A percentile compares a stretch with the other conserved stretches of the same genome.
These are phyloP conservation scores for Globisporangium splendens DNA, from an alignment of 352 stramenopile species.

Conservation along the genomic window DNA sequence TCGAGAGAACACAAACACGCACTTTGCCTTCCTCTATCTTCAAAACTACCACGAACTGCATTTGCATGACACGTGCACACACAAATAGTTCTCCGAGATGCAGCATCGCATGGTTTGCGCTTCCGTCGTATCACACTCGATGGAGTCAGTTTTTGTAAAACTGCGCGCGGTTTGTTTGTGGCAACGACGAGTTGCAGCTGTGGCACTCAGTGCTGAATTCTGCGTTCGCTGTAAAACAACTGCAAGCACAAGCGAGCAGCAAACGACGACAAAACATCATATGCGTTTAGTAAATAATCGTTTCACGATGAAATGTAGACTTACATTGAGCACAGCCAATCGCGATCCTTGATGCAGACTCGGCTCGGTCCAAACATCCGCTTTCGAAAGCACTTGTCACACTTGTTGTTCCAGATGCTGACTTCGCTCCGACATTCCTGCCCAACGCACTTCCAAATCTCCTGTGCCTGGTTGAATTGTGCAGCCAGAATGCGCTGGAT, in stretches of 20 bases:
- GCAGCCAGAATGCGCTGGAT: constrained; percentile 42
- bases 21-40: neutral
- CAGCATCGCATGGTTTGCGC: too few relatives aligned
- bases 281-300: neutral
- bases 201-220: constrained; percentile 30
- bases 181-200: constrained; percentile 36
- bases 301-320: constrained; percentile 5
- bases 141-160: constrained; percentile 12
- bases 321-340: constrained; percentile 75
- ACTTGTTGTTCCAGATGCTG: constrained; percentile 63
- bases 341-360: constrained; percentile 34
- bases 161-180: constrained; percentile 14
- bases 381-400: constrained; percentile 36
- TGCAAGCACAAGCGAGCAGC: too few relatives aligned
- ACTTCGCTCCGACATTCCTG: constrained; percentile 43
- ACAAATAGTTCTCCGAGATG: neutral
- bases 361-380: constrained; percentile 53
- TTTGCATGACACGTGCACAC: neutral
- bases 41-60: neutral
- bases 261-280: neutral
- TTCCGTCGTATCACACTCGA: neutral
- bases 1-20: neutral
- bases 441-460: constrained; percentile 52
- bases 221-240: constrained; percentile 53
- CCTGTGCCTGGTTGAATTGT: constrained; percentile 36